A percentile compares a stretch with the other conserved stretches of the same genome.
phyloP scores from a whole-genome alignment of 2,329 filamentous ascomycete genomes.

The Beauveria australis region DNA sequence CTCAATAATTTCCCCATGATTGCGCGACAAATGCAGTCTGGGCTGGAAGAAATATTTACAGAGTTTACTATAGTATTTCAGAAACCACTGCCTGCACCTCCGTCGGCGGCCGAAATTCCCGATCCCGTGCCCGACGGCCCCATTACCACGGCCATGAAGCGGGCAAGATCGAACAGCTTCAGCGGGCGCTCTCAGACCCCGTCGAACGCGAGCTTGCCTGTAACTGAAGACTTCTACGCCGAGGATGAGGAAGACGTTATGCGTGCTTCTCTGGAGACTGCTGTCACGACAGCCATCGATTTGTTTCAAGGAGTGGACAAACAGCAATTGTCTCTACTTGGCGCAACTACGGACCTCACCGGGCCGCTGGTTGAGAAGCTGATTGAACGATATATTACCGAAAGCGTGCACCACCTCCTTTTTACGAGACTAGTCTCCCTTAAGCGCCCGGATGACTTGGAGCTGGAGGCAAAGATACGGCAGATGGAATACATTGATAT shows the following conservation, averaged over 20 bases:
- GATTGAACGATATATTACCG: constrained; percentile 89
- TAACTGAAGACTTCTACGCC: constrained; percentile 60
- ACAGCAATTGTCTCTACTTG: constrained; percentile 83
- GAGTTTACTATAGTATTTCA: constrained; percentile 84
- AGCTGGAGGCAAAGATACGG: constrained; percentile 80
- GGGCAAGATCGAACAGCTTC: constrained; percentile 44
- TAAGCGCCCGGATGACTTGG: constrained; percentile 72
- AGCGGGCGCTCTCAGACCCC: constrained; percentile 19
- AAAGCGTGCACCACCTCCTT: constrained; percentile 84
- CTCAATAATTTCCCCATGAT: constrained; percentile 92
- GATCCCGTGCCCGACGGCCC: constrained; percentile 51
- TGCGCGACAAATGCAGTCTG: constrained; percentile 88
- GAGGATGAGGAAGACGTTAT: constrained; percentile 90
- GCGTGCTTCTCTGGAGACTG: constrained; percentile 80
- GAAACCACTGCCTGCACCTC: constrained; percentile 71
- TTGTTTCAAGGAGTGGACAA: constrained; percentile 94
- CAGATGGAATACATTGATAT: constrained; percentile 94
- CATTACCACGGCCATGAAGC: constrained; percentile 46
- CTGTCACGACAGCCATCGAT: constrained; percentile 88
- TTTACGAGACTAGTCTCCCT: constrained; percentile 76
- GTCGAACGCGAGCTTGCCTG: constrained; percentile 29
- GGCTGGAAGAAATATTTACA: constrained; percentile 78
- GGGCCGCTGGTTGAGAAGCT: constrained; percentile 86
- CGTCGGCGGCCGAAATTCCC: constrained; percentile 50
- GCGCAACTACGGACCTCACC: constrained; percentile 87